These are phyloP conservation scores for Wallemia mellicola DNA, from an alignment of 1,284 basidiomycete species.

Conservation along the genomic window DNA sequence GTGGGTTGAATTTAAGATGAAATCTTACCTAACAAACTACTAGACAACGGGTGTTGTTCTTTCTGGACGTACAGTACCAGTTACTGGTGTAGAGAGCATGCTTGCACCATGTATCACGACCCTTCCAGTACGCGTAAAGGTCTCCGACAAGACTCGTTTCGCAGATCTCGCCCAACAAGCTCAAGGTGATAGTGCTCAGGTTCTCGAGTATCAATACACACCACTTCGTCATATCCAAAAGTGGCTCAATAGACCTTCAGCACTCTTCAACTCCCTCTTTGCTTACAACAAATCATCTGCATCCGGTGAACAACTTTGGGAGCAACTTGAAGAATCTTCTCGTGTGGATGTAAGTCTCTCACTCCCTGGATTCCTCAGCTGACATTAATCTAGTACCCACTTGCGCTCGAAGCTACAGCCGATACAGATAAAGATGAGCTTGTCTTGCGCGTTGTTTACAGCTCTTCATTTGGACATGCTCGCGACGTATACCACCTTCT, in stretches of 20 bases:
- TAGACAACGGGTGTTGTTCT: conserved; percentile 7
- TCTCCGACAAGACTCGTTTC: not conserved
- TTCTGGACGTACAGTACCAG: conserved; percentile 6
- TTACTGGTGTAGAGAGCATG: conserved; percentile 5
- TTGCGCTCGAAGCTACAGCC: not conserved
- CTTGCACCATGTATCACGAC: conserved; percentile 3
- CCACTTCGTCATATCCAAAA: not conserved
- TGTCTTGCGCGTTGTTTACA: not conserved
- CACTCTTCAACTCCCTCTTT: not conserved
- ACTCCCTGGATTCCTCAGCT: not conserved
- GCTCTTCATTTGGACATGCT: not conserved
- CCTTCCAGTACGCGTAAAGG: not conserved
- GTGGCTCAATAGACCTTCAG: not conserved
- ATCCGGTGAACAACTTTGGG: not conserved
- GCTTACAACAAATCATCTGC: not conserved
- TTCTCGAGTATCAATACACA: not conserved
- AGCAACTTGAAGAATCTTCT: not conserved
- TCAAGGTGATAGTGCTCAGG: not conserved
- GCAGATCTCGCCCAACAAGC: not conserved
- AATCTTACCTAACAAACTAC: not conserved
- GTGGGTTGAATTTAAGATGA: not conserved
- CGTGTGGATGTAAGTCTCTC: not conserved
- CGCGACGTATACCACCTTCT: not conserved
- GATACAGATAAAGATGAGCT: not conserved
- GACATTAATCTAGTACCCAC: not conserved